phyloP scores from a whole-genome alignment of 305 asterid genomes.

The Fraxinus baroniana region DNA sequence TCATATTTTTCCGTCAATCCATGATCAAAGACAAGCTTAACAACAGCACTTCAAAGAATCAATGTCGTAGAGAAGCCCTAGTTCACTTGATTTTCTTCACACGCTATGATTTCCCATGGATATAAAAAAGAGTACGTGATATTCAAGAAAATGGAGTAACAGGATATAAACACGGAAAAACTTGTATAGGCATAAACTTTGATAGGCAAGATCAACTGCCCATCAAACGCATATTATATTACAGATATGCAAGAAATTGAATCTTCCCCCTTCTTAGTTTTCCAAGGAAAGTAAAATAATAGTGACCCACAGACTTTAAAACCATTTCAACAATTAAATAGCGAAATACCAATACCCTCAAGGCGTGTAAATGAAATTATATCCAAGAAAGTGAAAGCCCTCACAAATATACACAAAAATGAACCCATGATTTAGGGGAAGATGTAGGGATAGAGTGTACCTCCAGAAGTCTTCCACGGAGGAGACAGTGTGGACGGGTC shows the following conservation, averaged over 20 bases:
- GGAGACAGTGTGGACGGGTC: constrained; percentile 72
- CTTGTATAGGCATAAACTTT: not conserved
- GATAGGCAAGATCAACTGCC: not conserved
- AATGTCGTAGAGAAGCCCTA: not conserved
- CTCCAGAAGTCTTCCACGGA: constrained; percentile 82
- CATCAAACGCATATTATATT: not conserved
- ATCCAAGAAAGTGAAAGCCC: not conserved
- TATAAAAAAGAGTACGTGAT: not conserved
- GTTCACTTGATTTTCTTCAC: not conserved
- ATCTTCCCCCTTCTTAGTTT: not conserved
- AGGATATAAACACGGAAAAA: not conserved
- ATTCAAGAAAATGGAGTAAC: not conserved
- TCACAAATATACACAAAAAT: not conserved
- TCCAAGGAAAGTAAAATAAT: not conserved
- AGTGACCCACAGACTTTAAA: not conserved
- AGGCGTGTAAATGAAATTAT: not conserved
- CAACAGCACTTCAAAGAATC: not conserved
- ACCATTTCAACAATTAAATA: not conserved
- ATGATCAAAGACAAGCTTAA: not conserved
- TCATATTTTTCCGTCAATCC: not conserved
- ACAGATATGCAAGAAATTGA: not conserved
- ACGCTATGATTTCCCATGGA: not conserved
- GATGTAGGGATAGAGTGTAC: constrained; percentile 22
- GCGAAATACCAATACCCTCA: not conserved
- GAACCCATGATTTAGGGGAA: not conserved